Evolutionary conservation across 352 stramenopile species (phyloP), one percentile per base, ranked within the genome.

Genomic region (Blastocystis sp.): DNA sequence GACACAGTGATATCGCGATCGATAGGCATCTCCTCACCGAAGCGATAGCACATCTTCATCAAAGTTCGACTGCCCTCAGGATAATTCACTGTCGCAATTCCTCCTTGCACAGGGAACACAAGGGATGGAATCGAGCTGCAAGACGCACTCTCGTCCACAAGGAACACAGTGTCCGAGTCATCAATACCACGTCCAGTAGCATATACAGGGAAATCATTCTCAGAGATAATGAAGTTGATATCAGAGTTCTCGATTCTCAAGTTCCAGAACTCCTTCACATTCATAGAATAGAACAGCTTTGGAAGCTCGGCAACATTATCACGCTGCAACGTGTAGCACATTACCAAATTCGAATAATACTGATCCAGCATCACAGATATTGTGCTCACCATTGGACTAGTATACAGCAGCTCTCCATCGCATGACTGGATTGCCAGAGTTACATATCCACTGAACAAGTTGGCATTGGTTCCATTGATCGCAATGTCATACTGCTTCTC

Each of bases 21-120:
- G 24, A 85, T n/a, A 30, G 73, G 24, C 3, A 30, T 3, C 53
- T 85, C 73, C 5, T 11, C 39, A 11, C 6, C 47, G 39, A 85
- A 85, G 30, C 47, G 50, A 43, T 85, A 85, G 56, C 73, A 85
- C 45, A 68, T 68, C n/a, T 45, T 64, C 73, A 68, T 85, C 9
- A 24, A 13, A 16, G 37, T 34, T 34, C 1, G 2, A 41, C 11
- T 66, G 20, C 73, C 73, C 34, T 30, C 20, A 26, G 73, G 47
- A 16, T 66, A 45, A 11, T n/a, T 66, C 53, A 85, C 73, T 20
- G 6, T 18, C 54, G 73, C 45, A 8, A 68, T 18, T 18, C 47
- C 7, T 39, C 47, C 39, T 2, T 3, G 4, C 20, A 85, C 73
- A 11, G 20, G 13, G 47, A 68, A 85, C 26, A 20, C 63, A 18